phyloP scores from a whole-genome alignment of 352 stramenopile genomes.

The Phytophthora vignae region DNA sequence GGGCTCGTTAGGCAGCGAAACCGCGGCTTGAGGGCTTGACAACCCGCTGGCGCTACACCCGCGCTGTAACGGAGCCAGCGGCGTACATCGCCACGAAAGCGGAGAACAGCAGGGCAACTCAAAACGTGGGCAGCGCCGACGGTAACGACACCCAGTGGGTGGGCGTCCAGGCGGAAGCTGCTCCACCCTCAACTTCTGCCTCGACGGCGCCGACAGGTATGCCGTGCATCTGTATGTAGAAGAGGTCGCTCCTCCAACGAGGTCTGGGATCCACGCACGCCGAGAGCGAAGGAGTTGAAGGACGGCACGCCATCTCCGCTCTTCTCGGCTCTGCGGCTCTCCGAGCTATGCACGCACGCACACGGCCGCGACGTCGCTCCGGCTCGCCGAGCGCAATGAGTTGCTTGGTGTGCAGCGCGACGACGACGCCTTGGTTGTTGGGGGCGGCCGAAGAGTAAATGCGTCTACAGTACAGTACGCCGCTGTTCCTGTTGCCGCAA shows the following conservation, averaged over 20 bases:
- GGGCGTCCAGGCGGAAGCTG: not conserved
- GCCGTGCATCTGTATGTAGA: conserved; percentile 13
- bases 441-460: no score
- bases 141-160: conserved; percentile 1
- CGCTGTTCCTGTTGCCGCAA: no score
- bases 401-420: not conserved
- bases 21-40: not conserved
- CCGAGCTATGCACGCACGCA: conserved; percentile 12
- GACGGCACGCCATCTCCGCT: conserved; percentile 14
- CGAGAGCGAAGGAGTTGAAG: conserved; percentile 5
- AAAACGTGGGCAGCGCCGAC: no score
- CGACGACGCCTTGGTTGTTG: no score
- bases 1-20: not conserved
- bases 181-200: not conserved
- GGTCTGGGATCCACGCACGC: conserved; percentile 2
- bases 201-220: conserved; percentile 2
- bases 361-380: not conserved
- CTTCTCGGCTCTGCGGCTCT: not conserved
- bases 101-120: conserved; percentile 18
- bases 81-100: conserved; percentile 11
- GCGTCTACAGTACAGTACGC: no score
- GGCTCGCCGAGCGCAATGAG: conserved; percentile 6
- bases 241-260: conserved; percentile 19
- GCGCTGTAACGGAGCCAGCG: not conserved
- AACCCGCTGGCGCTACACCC: not conserved